Percentiles rank a stretch among this genome's conserved stretches.
Conservation (phyloP, 495 filamentous ascomycete species). For the Podospora tetraspora region DNA sequence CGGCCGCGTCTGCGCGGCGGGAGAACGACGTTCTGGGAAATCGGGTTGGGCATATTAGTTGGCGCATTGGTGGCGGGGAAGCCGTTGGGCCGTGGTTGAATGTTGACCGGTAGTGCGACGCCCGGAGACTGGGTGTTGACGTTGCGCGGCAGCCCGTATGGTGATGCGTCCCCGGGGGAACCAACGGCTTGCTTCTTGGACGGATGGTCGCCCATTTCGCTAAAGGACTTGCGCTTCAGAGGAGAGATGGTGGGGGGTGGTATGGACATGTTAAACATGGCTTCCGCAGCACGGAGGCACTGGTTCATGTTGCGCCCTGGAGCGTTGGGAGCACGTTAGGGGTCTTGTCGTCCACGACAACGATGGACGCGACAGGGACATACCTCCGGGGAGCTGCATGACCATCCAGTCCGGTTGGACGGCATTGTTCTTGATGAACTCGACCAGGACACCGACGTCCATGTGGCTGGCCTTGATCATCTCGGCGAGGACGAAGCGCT, state of each 20-base stretch:
- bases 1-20: slow-evolving; percentile 26
- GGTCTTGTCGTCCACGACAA: neutral
- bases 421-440: slow-evolving; percentile 40
- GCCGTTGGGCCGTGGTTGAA: slow-evolving; percentile 38
- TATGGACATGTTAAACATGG: slow-evolving; percentile 38
- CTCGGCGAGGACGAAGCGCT: slow-evolving; percentile 53
- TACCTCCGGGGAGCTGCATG: slow-evolving; percentile 47
- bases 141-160: slow-evolving; percentile 16
- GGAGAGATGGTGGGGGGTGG: slow-evolving; percentile 33
- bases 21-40: slow-evolving; percentile 21
- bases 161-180: slow-evolving; percentile 23
- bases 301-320: slow-evolving; percentile 47
- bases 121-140: slow-evolving; percentile 28
- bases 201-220: slow-evolving; percentile 38
- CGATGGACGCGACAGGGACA: slow-evolving; percentile 13
- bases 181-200: slow-evolving; percentile 38
- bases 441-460: slow-evolving; percentile 43
- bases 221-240: slow-evolving; percentile 42
- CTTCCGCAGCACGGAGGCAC: slow-evolving; percentile 39
- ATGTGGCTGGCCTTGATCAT: slow-evolving; percentile 49
- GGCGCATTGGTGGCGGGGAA: slow-evolving; percentile 24
- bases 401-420: slow-evolving; percentile 41
- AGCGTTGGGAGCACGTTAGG: slow-evolving; percentile 23
- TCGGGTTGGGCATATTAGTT: slow-evolving; percentile 22
- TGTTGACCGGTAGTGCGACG: slow-evolving; percentile 17